phyloP scores from a whole-genome alignment of 2,329 filamentous ascomycete species.

The Pestalotiopsis sp. region DNA sequence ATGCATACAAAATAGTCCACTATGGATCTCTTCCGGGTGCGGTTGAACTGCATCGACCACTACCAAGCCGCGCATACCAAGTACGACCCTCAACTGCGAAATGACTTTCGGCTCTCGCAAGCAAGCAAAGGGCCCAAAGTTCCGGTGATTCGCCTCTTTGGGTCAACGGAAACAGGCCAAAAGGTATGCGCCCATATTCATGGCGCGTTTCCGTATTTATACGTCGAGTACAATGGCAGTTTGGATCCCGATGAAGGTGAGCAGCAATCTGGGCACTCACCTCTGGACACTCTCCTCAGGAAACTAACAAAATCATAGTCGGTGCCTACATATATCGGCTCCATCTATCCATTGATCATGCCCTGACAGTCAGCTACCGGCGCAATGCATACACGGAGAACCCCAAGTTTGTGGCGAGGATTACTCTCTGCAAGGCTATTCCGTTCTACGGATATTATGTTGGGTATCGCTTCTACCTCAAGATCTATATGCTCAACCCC shows the following conservation, averaged over 20 bases:
- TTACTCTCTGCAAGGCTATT: conserved; percentile 87
- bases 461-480: conserved; percentile 87
- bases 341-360: conserved; percentile 87
- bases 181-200: conserved; percentile 96
- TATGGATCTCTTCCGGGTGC: conserved; percentile 80
- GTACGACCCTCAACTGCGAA: conserved; percentile 78
- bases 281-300: not conserved
- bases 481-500: conserved; percentile 92
- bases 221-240: conserved; percentile 77
- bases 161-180: conserved; percentile 89
- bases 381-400: conserved; percentile 69
- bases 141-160: conserved; percentile 87
- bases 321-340: conserved; percentile 74
- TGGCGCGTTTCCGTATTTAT: conserved; percentile 95
- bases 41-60: conserved; percentile 93
- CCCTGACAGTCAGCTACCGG: conserved; percentile 81
- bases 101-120: conserved; percentile 59
- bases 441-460: conserved; percentile 97
- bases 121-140: conserved; percentile 68
- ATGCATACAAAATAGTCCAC: conserved; percentile 17
- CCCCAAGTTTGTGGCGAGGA: conserved; percentile 78
- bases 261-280: conserved; percentile 20
- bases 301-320: conserved; percentile 47
- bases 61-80: conserved; percentile 80
- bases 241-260: conserved; percentile 67